These are phyloP conservation scores for Moricandia arvensis DNA, from an alignment of 345 rosid genomes.

Conservation along the genomic window DNA sequence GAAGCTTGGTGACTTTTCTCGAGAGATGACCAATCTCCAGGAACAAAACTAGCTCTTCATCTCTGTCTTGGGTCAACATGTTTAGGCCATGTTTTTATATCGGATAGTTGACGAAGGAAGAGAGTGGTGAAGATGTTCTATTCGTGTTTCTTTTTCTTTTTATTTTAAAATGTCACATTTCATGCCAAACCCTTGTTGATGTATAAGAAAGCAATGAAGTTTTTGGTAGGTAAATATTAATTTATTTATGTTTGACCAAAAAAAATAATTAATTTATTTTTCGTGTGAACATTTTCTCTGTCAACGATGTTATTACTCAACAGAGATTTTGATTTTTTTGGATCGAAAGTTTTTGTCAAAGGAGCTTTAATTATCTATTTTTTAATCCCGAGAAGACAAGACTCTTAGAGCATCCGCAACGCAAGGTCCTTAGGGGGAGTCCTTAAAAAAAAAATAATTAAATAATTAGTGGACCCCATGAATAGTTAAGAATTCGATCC, in stretches of 20 bases:
- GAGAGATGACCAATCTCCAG: slow-evolving; percentile 51
- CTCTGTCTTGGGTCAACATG: slow-evolving; percentile 59
- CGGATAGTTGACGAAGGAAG: not conserved
- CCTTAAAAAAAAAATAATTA: no score
- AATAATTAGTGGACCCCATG: no score
- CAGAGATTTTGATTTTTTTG: no score
- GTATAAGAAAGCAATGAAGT: not conserved
- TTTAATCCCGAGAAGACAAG: no score
- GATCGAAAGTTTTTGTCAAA: no score
- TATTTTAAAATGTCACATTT: not conserved
- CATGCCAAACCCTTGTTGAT: not conserved
- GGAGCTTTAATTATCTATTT: no score
- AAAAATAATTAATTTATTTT: not conserved
- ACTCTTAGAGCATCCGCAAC: no score
- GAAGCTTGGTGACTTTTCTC: slow-evolving; percentile 47
- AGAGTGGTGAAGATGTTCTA: slow-evolving; percentile 34
- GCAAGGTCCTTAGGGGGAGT: no score
- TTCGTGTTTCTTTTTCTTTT: not conserved
- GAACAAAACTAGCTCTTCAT: slow-evolving; percentile 74
- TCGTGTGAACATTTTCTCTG: not conserved
- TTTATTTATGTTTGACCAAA: not conserved
- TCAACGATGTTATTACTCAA: not conserved
- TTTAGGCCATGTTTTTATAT: not conserved
- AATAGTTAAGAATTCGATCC: no score
- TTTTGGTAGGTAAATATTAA: not conserved